A percentile compares a stretch with the other conserved stretches of the same genome.
Evolutionary conservation across 345 rosid species (phyloP).

Genomic region (Aquilaria yunnanensis): DNA sequence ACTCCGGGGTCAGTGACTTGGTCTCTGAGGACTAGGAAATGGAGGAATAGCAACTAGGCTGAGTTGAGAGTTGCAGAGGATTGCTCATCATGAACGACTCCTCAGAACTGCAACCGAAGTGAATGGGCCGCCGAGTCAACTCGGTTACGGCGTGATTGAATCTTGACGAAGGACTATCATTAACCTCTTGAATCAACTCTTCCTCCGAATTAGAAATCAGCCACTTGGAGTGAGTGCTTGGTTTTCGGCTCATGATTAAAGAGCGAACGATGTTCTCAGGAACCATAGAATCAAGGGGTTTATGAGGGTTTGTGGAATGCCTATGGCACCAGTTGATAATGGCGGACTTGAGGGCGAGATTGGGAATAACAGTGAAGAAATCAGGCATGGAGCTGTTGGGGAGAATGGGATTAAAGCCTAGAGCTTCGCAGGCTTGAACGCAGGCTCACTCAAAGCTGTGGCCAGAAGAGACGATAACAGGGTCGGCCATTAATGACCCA

Average conservation of each 20-base stretch:
- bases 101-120: slow-evolving; percentile 44
- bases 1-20: slow-evolving; percentile 24
- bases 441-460: slow-evolving; percentile 74
- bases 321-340: slow-evolving; percentile 60
- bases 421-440: slow-evolving; percentile 52
- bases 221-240: neutral
- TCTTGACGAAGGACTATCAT: slow-evolving; percentile 29
- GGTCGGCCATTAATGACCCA: slow-evolving; percentile 71
- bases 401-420: slow-evolving; percentile 40
- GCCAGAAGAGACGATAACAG: slow-evolving; percentile 87
- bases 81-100: slow-evolving; percentile 22
- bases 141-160: slow-evolving; percentile 39
- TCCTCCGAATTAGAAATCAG: slow-evolving; percentile 20
- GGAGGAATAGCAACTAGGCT: slow-evolving; percentile 62
- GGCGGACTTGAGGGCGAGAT: slow-evolving; percentile 68
- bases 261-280: slow-evolving; percentile 44
- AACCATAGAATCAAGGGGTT: slow-evolving; percentile 36
- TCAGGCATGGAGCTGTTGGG: slow-evolving; percentile 33
- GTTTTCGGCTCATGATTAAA: slow-evolving; percentile 14
- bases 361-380: slow-evolving; percentile 72
- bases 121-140: slow-evolving; percentile 29
- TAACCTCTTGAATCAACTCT: slow-evolving; percentile 26
- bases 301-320: slow-evolving; percentile 34
- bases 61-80: slow-evolving; percentile 36
- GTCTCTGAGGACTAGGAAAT: slow-evolving; percentile 47